Evolutionary conservation across 169 alveolate species (phyloP), one percentile per base, ranked within the genome.

Genomic region (Cryptosporidium canis): DNA sequence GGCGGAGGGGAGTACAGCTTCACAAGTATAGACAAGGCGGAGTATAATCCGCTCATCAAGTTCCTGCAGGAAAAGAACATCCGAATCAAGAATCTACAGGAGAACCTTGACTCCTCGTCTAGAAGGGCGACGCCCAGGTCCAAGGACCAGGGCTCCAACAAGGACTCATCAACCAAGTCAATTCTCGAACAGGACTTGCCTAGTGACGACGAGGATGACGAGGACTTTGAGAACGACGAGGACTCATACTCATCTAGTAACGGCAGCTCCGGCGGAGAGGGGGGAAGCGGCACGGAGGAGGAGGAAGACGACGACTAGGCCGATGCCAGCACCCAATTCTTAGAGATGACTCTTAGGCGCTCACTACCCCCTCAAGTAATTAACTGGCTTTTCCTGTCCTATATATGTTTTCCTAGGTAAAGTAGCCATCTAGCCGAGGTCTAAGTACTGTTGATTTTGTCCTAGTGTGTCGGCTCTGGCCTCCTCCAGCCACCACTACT

Each of bases 11-110:
- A 95, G 39, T 95, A 92, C 91, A 97, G 95, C 66, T 96, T 96
- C 83, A 97, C 99, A 29, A 96, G 97, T 85, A 94, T 97, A 51
- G 99, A 97, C 55, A 91, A 96, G 66, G 95, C 93, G 58, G 99
- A 97, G 68, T 97, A 95, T 83, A 90, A 91, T 43, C 91, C 90
- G 14, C 70, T 94, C 27, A 83, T 92, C 21, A 91, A 90, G 51
- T 95, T 93, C 85, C 83, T 94, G 55, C 91, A 94, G 51, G 91
- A 91, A 43, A 94, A 94, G 93, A 94, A 93, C 72, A 91, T 95
- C 37, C 91, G 93, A 64, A 90, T 94, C 66, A 94, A 94, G 65
- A 94, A 92, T 83, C 91, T 91, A 1, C 94, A 93, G 67, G 95
- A 92, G 47, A 77, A 85, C 64, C 67, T 77, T 18, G 87, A 77